Evolutionary conservation across 306 rosid species (phyloP).

Genomic region (Cucurbita ficifolia): DNA sequence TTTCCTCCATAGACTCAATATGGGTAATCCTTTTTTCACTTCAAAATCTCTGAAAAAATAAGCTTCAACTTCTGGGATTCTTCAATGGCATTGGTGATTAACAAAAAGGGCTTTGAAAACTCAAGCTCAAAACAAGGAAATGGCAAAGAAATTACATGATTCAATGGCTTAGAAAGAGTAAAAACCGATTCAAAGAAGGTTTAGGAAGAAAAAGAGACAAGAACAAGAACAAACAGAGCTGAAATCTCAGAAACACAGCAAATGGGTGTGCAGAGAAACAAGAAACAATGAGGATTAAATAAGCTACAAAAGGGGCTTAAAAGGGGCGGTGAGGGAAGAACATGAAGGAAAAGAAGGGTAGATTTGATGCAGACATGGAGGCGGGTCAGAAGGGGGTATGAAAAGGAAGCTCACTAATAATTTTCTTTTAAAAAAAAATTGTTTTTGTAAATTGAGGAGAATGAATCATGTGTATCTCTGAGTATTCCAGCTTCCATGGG

Average conservation of each 20-base stretch:
- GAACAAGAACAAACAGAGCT: background rate
- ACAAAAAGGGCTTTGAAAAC: background rate
- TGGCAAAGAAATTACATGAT: constrained; percentile 31
- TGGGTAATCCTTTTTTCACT: background rate
- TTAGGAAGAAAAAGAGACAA: constrained; percentile 5
- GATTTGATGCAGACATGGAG: constrained; percentile 20
- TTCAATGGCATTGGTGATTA: background rate
- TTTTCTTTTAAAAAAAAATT: background rate
- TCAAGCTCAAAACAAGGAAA: background rate
- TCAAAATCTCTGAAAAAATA: background rate
- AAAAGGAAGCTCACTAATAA: constrained; percentile 24
- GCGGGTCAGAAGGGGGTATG: constrained; percentile 19
- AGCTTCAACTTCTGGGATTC: background rate
- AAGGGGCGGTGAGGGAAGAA: constrained; percentile 7
- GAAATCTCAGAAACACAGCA: background rate
- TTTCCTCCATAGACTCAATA: constrained; percentile 43
- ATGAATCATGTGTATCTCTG: background rate
- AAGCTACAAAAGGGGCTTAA: constrained; percentile 1
- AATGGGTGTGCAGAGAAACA: constrained; percentile 6
- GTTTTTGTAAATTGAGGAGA: background rate
- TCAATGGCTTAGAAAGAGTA: constrained; percentile 14
- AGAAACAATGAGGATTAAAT: constrained; percentile 11
- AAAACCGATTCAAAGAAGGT: background rate
- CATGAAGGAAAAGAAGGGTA: constrained; percentile 3
- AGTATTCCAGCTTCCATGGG: background rate